Conservation (phyloP, 139 green algal genomes). For the Auxenochlorella protothecoides region DNA sequence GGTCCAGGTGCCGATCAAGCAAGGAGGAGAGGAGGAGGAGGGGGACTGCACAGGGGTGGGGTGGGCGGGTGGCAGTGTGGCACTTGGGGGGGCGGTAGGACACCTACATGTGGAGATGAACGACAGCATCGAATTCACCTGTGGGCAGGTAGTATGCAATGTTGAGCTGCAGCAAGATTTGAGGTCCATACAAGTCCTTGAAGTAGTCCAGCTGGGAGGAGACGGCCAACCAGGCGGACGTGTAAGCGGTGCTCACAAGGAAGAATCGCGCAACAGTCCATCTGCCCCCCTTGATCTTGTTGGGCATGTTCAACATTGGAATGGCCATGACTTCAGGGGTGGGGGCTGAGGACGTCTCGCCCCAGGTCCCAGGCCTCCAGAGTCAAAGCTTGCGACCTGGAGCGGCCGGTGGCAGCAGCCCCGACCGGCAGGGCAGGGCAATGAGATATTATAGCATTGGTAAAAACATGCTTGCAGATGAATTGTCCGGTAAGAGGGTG, state of each 20-base stretch:
- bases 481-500: too few species aligned
- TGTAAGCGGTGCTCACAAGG: slow-evolving; percentile 48
- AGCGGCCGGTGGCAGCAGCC: too few species aligned
- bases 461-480: too few species aligned
- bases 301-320: background rate
- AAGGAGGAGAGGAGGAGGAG: slow-evolving; percentile 44
- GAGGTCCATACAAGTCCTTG: slow-evolving; percentile 50
- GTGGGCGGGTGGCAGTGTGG: too few species aligned
- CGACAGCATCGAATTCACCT: background rate
- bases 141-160: slow-evolving; percentile 65
- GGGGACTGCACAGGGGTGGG: slow-evolving; percentile 33
- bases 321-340: too few species aligned
- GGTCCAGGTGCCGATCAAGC: slow-evolving; percentile 45
- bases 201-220: slow-evolving; percentile 57
- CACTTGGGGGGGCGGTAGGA: too few species aligned
- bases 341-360: background rate
- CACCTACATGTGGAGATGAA: background rate
- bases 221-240: slow-evolving; percentile 55
- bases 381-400: background rate
- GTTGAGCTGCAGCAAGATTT: slow-evolving; percentile 61
- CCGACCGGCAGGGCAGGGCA: too few species aligned
- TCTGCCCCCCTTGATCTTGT: slow-evolving; percentile 44
- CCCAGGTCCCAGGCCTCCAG: background rate
- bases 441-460: too few species aligned
- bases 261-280: slow-evolving; percentile 48